A percentile compares a stretch with the other conserved stretches of the same genome.
Conservation (phyloP, 495 filamentous ascomycete genomes). For the Penicillium diatomitis region DNA sequence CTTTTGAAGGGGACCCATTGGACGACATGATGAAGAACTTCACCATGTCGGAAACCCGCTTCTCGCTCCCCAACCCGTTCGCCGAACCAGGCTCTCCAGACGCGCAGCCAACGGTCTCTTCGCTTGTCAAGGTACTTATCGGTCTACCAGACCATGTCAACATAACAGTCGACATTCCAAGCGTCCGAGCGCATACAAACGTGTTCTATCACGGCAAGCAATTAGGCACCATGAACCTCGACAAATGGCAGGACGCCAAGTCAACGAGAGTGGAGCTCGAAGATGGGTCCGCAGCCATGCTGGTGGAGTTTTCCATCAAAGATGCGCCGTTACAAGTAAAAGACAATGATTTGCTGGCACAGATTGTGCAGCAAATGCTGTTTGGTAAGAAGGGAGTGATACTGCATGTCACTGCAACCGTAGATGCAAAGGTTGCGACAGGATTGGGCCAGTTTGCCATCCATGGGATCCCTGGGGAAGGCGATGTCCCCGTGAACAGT, state of each 20-base stretch:
- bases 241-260: conserved; percentile 75
- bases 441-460: conserved; percentile 70
- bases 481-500: conserved; percentile 83
- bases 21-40: conserved; percentile 80
- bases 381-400: conserved; percentile 57
- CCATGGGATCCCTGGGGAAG: conserved; percentile 74
- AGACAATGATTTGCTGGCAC: conserved; percentile 61
- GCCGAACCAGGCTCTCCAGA: conserved; percentile 68
- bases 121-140: conserved; percentile 67
- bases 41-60: conserved; percentile 71
- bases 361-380: conserved; percentile 64
- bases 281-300: conserved; percentile 46
- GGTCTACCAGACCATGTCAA: conserved; percentile 77
- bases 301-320: conserved; percentile 64
- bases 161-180: conserved; percentile 65
- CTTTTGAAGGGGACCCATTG: conserved; percentile 71
- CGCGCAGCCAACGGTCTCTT: conserved; percentile 68
- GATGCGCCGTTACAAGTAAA: conserved; percentile 76
- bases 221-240: conserved; percentile 66
- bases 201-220: conserved; percentile 66
- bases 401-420: conserved; percentile 65
- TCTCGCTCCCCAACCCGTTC: conserved; percentile 68
- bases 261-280: conserved; percentile 57
- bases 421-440: conserved; percentile 74
- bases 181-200: conserved; percentile 64